These are phyloP conservation scores for Lotmaria passim DNA, from an alignment of 208 protist genomes.

Conservation along the genomic window DNA sequence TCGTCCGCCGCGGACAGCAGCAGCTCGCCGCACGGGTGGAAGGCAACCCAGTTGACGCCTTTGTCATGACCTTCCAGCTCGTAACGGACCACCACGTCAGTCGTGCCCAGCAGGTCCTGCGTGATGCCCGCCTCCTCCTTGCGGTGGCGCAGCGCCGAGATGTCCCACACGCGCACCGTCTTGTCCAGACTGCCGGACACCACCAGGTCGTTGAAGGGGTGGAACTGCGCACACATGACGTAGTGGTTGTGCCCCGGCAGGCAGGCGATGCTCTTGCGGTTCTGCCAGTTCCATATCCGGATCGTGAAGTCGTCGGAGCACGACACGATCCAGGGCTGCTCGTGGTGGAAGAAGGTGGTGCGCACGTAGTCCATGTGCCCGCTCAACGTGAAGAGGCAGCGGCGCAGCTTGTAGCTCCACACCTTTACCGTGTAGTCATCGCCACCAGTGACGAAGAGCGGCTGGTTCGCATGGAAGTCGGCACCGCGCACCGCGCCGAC, in stretches of 20 bases:
- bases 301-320: constrained; percentile 99
- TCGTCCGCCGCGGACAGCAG: constrained; percentile 98
- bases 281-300: constrained; percentile 99
- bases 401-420: constrained; percentile 99
- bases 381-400: constrained; percentile 97
- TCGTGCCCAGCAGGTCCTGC: constrained; percentile 95
- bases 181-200: constrained; percentile 99
- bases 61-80: constrained; percentile 98
- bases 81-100: constrained; percentile 94
- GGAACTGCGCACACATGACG: constrained; percentile 99
- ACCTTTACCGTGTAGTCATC: constrained; percentile 99
- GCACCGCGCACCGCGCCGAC: constrained; percentile 96
- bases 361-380: constrained; percentile 99
- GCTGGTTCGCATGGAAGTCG: constrained; percentile 98
- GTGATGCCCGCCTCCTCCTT: constrained; percentile 68
- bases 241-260: constrained; percentile 98
- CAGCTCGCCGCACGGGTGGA: constrained; percentile 95
- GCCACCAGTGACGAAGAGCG: constrained; percentile 98
- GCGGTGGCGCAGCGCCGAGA: constrained; percentile 88
- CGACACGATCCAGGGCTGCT: constrained; percentile 98
- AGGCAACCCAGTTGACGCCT: constrained; percentile 99
- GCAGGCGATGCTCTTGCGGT: constrained; percentile 92
- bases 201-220: constrained; percentile 95
- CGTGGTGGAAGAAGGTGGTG: constrained; percentile 97
- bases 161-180: constrained; percentile 99